phyloP scores from a whole-genome alignment of 2,329 filamentous ascomycete genomes.

The Trichoderma harzianum region DNA sequence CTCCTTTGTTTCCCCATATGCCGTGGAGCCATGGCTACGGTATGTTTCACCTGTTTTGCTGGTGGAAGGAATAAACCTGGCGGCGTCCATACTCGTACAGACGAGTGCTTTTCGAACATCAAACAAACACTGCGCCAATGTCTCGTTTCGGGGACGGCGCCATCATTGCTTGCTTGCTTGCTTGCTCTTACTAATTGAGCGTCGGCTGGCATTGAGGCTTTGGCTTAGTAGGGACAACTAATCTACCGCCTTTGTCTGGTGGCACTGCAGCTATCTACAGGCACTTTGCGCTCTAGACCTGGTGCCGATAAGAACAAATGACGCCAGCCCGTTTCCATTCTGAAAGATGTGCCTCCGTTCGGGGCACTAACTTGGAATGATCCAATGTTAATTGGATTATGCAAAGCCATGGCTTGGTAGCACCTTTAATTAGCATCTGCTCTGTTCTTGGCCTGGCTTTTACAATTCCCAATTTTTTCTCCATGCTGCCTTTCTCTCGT shows the following conservation, averaged over 20 bases:
- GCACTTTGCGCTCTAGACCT: background rate
- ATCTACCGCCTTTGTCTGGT: background rate
- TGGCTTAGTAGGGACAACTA: background rate
- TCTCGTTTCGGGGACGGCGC: background rate
- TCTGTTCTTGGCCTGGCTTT: background rate
- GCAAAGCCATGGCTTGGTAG: background rate
- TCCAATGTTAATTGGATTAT: constrained; percentile 1
- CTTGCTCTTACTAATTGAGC: background rate
- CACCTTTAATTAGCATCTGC: background rate
- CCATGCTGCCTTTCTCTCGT: background rate
- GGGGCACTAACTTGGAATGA: background rate
- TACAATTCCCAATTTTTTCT: background rate
- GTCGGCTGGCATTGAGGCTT: background rate
- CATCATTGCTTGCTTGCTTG: background rate
- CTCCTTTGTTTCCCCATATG: background rate
- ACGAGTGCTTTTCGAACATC: background rate
- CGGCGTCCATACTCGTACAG: background rate
- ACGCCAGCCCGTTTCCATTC: background rate
- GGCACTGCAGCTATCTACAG: background rate
- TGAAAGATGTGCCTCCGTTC: background rate
- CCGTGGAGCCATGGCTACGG: constrained; percentile 10
- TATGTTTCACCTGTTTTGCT: constrained; percentile 6
- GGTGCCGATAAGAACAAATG: background rate
- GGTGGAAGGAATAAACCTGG: background rate
- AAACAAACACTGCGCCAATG: background rate